A percentile compares a stretch with the other conserved stretches of the same genome.
Conservation (phyloP, 805 yeast genomes). For the Kodamaea kaohsiungensis region DNA sequence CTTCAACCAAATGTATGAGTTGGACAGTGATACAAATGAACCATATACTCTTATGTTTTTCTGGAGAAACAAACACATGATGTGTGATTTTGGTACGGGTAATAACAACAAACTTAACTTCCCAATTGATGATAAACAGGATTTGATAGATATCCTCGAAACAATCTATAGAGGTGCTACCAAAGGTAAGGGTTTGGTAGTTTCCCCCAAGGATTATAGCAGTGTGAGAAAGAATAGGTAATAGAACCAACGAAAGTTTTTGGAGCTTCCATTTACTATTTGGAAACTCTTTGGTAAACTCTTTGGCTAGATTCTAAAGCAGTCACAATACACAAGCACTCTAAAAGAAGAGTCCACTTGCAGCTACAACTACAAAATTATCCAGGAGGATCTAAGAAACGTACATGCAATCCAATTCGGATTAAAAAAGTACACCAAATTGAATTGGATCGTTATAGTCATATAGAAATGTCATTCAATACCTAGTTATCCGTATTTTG, state of each 20-base stretch:
- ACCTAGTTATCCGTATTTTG: conserved; percentile 45
- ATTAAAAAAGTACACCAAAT: not conserved
- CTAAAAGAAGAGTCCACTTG: not conserved
- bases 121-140: conserved; percentile 72
- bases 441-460: not conserved
- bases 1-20: conserved; percentile 84
- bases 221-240: conserved; percentile 12
- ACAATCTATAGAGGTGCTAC: conserved; percentile 87
- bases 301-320: too few relatives aligned
- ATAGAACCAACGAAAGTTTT: not conserved
- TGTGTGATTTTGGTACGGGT: conserved; percentile 99
- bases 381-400: not conserved
- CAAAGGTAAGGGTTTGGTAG: conserved; percentile 89
- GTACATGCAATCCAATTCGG: not conserved
- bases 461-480: not conserved
- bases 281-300: too few relatives aligned
- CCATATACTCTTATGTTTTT: conserved; percentile 94
- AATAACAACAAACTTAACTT: conserved; percentile 93
- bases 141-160: conserved; percentile 87
- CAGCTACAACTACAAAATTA: too few relatives aligned
- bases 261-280: too few relatives aligned
- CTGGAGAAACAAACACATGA: conserved; percentile 90
- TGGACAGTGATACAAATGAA: conserved; percentile 54
- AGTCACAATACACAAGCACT: too few relatives aligned
- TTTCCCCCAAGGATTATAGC: conserved; percentile 75